Evolutionary conservation across 495 filamentous ascomycete genomes (phyloP).

Genomic region (Alectoria sarmentosa): DNA sequence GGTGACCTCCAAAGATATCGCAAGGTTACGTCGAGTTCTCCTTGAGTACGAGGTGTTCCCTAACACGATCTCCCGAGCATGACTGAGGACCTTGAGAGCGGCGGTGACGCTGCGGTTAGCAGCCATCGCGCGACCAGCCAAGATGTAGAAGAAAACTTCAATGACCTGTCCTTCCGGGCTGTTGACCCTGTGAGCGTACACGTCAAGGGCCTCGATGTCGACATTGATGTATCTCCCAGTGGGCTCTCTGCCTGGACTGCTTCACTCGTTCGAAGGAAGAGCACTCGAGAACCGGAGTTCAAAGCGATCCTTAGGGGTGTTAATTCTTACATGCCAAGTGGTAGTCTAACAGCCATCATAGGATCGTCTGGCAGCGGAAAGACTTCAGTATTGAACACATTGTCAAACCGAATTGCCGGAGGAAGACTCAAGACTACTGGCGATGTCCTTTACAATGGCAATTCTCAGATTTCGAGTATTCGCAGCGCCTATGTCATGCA

Average conservation of each 20-base stretch:
- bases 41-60: background rate
- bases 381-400: constrained; percentile 61
- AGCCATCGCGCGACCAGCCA: background rate
- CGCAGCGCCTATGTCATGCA: constrained; percentile 71
- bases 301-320: constrained; percentile 46
- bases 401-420: constrained; percentile 57
- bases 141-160: constrained; percentile 17
- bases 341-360: constrained; percentile 64
- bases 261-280: constrained; percentile 4
- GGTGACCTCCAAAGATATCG: background rate
- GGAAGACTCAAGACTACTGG: constrained; percentile 47
- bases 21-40: background rate
- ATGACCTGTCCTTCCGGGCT: constrained; percentile 50
- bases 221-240: constrained; percentile 43
- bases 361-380: constrained; percentile 68
- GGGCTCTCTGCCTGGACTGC: constrained; percentile 5
- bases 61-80: background rate
- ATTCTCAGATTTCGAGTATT: constrained; percentile 42
- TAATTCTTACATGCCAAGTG: constrained; percentile 47
- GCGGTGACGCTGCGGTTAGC: constrained; percentile 1
- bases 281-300: constrained; percentile 19
- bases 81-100: constrained; percentile 10
- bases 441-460: constrained; percentile 49
- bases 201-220: constrained; percentile 48
- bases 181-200: constrained; percentile 54